Evolutionary conservation across 768 basidiomycete genomes (phyloP), one percentile per base, ranked within the genome.

Genomic region (Amanita jacksonii): DNA sequence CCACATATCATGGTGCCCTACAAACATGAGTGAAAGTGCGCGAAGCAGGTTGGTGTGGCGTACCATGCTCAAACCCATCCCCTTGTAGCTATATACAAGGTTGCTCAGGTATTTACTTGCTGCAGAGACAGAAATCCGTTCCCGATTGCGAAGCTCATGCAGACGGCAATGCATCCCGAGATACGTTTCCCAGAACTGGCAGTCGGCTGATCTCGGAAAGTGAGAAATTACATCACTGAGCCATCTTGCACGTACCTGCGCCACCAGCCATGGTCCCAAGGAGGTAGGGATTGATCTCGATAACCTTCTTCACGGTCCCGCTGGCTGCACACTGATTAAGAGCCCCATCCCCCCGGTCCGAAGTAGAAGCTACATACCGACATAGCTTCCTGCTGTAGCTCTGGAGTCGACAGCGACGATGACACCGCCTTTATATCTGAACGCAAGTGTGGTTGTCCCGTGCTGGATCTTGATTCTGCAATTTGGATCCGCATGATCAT

Each of bases 261-360:
- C 94, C 94, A 64, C 96, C 96, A 50, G 96, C 96, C 94, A 99
- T 98, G 1, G 96, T 99, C 49, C 96, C 96, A n/a, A 99, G 76
- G 39, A 99, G 67, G 68, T 92, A 98, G 32, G 90, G 90, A 68
- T 98, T 98, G 65, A 99, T 99, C 69, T 99, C 96, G 54, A 99
- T 98, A 51, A 99, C 93, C 72, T 97, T 99, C 74, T 94, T 98
- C 50, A 99, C 90, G 12, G 94, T 98, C 43, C 94, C 93, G 15
- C 84, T 90, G 0, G 94, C 94, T 97, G 57, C 1, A 27, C 15
- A 30, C 16, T 22, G n/a, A 7, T 25, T 12, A 25, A 9, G 20
- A 56, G 49, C 8, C 12, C 27, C 51, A 25, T 16, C 24, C 40
- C 35, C 13, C 34, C 23, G 12, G 22, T 36, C 27, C n/a, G 10